Percentiles rank a stretch among this genome's conserved stretches.
These are phyloP conservation scores for Helotiales sp. DNA, from an alignment of 2,329 filamentous ascomycete genomes.

Conservation along the genomic window DNA sequence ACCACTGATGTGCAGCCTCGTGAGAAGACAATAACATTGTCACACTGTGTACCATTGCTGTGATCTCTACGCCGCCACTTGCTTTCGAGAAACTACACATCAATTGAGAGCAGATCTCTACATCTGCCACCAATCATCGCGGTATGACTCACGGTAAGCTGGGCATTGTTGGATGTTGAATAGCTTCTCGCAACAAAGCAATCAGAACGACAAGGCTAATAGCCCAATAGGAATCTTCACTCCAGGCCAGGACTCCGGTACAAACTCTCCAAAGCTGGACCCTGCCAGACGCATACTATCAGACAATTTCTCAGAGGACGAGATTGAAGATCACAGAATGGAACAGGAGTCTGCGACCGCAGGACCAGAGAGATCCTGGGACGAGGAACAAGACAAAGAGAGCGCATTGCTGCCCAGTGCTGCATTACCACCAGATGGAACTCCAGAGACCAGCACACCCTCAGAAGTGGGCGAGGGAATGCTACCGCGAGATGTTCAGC, in stretches of 20 bases:
- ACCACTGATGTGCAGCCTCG: background rate
- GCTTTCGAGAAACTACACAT: background rate
- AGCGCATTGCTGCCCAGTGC: constrained; percentile 39
- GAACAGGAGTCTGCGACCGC: constrained; percentile 14
- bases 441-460: constrained; percentile 34
- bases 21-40: background rate
- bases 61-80: background rate
- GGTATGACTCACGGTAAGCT: constrained; percentile 11
- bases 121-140: constrained; percentile 1
- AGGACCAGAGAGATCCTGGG: constrained; percentile 29
- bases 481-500: constrained; percentile 64
- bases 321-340: constrained; percentile 26
- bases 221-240: background rate
- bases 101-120: background rate
- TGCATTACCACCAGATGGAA: constrained; percentile 34
- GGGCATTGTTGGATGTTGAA: background rate
- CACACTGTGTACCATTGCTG: background rate
- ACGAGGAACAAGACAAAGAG: constrained; percentile 28
- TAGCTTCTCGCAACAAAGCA: background rate
- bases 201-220: background rate
- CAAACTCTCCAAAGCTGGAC: background rate
- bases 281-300: background rate
- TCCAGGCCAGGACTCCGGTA: background rate
- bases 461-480: constrained; percentile 51
- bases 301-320: constrained; percentile 25